Evolutionary conservation across 2,329 filamentous ascomycete species (phyloP), one percentile per base, ranked within the genome.

Genomic region (Colletotrichum magnum): DNA sequence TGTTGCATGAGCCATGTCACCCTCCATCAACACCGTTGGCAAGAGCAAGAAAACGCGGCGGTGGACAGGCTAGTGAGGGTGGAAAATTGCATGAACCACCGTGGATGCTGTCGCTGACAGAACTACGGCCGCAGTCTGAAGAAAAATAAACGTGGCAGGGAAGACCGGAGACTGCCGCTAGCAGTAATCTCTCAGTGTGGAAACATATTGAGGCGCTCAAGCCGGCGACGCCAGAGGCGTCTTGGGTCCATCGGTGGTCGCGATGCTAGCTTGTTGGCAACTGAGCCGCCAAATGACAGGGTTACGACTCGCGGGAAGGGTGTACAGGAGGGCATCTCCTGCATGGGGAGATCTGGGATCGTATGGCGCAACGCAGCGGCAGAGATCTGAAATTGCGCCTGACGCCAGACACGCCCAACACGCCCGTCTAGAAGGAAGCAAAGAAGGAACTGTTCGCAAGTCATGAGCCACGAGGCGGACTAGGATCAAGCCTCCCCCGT

Each of bases 301-400:
- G 56, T 36, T 64, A 59, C 66, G 66, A 69, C 61, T 69, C 62
- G 66, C 36, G 65, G 32, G 58, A 60, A 58, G 43, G n/a, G 58
- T 12, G 24, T 28, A 21, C 28, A 48, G 47, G 60, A 36, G 36
- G 21, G 36, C 26, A 36, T 52, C 24, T 50, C 51, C 13, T 41
- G 61, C 48, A 66, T 52, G 56, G 56, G 36, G 47, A 66, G 36
- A 61, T 66, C 62, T 66, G 58, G 16, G 48, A 57, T 57, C 32
- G 62, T 45, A 43, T 15, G 48, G 39, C 54, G 58, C 28, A 24
- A 62, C 52, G 65, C 41, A 51, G 59, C 65, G 32, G 32, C 28
- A 41, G 18, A 58, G 39, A 48, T 48, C 60, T 48, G 13, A 36
- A 58, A 36, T 53, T 21, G 32, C 60, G 65, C 52, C 53, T 28